Conservation (phyloP, 1,284 basidiomycete species). For the Fomitiporia mediterranea region DNA sequence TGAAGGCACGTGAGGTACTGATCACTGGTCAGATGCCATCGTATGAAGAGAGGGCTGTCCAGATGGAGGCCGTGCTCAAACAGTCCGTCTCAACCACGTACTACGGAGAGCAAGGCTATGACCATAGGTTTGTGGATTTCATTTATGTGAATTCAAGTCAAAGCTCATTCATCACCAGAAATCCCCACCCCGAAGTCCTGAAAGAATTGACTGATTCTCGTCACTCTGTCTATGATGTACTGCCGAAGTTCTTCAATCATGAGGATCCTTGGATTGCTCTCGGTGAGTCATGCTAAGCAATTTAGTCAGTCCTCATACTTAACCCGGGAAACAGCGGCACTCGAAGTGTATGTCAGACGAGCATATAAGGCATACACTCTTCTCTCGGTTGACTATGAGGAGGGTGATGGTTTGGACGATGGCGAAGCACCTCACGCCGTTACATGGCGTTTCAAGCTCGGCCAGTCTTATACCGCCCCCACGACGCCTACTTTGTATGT, state of each 20-base stretch:
- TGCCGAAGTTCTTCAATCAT: constrained; percentile 93
- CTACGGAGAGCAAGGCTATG: constrained; percentile 81
- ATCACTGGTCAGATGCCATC: constrained; percentile 96
- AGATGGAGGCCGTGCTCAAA: constrained; percentile 94
- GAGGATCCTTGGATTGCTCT: constrained; percentile 80
- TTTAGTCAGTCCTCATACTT: constrained; percentile 10
- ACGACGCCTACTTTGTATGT: constrained; percentile 56
- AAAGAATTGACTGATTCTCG: constrained; percentile 94
- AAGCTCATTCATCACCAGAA: constrained; percentile 34
- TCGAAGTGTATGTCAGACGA: constrained; percentile 94
- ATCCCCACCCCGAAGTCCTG: constrained; percentile 81
- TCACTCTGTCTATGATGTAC: constrained; percentile 96
- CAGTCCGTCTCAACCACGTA: constrained; percentile 81
- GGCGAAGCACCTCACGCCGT: constrained; percentile 77
- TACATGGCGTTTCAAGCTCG: constrained; percentile 93
- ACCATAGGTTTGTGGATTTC: constrained; percentile 43
- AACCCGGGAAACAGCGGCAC: constrained; percentile 58
- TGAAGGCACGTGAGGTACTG: constrained; percentile 97
- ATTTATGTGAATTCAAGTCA: not conserved
- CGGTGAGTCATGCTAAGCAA: constrained; percentile 43
- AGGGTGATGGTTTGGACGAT: constrained; percentile 76
- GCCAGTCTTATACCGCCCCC: constrained; percentile 78
- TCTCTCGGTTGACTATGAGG: constrained; percentile 90
- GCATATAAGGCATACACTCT: constrained; percentile 96
- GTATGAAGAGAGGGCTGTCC: constrained; percentile 87